Evolutionary conservation across 192 early-diverging fungal genomes (phyloP).

Genomic region (Backusella liffmaniae): DNA sequence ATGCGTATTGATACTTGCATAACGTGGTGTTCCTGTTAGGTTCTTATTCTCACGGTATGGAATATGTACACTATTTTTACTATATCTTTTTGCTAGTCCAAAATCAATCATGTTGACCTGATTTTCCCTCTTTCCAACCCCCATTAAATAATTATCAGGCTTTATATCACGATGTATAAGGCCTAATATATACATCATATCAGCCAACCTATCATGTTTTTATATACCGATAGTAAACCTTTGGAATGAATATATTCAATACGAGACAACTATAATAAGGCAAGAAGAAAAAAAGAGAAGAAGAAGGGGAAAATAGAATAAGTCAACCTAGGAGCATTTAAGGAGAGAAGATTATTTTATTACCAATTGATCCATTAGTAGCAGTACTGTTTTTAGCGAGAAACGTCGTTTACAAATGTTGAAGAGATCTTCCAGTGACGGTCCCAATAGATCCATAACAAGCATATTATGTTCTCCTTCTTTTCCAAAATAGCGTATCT

Average conservation of each 20-base stretch:
- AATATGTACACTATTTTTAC: slow-evolving; percentile 83
- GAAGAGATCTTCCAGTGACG: slow-evolving; percentile 86
- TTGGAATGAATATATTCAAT: slow-evolving; percentile 77
- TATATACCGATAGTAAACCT: background rate
- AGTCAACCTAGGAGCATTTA: background rate
- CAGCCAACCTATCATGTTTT: background rate
- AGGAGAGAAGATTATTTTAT: background rate
- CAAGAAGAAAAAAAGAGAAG: background rate
- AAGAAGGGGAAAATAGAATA: background rate
- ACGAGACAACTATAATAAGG: slow-evolving; percentile 46
- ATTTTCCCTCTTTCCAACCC: slow-evolving; percentile 78
- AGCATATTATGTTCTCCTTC: slow-evolving; percentile 84
- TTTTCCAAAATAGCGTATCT: slow-evolving; percentile 81
- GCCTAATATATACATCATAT: slow-evolving; percentile 33
- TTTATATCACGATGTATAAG: slow-evolving; percentile 93
- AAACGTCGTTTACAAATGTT: slow-evolving; percentile 90
- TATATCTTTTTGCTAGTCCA: slow-evolving; percentile 88
- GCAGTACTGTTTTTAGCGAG: slow-evolving; percentile 81
- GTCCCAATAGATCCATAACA: slow-evolving; percentile 89
- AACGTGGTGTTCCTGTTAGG: slow-evolving; percentile 89
- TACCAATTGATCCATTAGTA: slow-evolving; percentile 87
- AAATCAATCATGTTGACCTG: slow-evolving; percentile 90
- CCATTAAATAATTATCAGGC: slow-evolving; percentile 92
- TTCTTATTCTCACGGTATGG: slow-evolving; percentile 93
- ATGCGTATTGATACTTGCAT: slow-evolving; percentile 90